A percentile compares a stretch with the other conserved stretches of the same genome.
Conservation (phyloP, 331 rosid genomes). For the Quercus tomentella region DNA sequence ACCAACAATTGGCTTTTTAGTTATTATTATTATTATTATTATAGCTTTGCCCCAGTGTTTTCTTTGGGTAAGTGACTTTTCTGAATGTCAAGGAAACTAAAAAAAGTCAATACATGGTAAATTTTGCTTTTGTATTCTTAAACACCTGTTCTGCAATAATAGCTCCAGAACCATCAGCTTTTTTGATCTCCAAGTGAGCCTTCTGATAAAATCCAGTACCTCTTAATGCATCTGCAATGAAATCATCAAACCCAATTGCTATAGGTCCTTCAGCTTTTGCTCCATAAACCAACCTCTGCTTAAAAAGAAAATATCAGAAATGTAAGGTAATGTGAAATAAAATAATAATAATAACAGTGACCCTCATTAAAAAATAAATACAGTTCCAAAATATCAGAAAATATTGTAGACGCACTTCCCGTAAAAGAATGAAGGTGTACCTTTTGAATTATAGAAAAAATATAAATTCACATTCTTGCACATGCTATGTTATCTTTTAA, state of each 20-base stretch:
- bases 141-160: slow-evolving; percentile 57
- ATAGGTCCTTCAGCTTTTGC: slow-evolving; percentile 87
- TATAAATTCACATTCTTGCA: no score
- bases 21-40: no score
- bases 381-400: no score
- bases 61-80: not conserved
- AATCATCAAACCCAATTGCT: slow-evolving; percentile 73
- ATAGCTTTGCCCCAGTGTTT: no score
- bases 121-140: slow-evolving; percentile 52
- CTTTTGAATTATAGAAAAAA: no score
- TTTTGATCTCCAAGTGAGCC: slow-evolving; percentile 69
- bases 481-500: no score
- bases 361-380: no score
- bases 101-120: slow-evolving; percentile 42
- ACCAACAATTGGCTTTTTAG: no score
- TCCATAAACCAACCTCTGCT: slow-evolving; percentile 87
- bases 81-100: not conserved
- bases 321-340: not conserved
- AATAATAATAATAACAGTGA: no score
- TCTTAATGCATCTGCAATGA: slow-evolving; percentile 33
- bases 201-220: slow-evolving; percentile 17
- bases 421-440: no score
- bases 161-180: slow-evolving; percentile 78
- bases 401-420: no score
- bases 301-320: not conserved